Evolutionary conservation across 306 rosid genomes (phyloP), one percentile per base, ranked within the genome.

Genomic region (Pyrus betulifolia): DNA sequence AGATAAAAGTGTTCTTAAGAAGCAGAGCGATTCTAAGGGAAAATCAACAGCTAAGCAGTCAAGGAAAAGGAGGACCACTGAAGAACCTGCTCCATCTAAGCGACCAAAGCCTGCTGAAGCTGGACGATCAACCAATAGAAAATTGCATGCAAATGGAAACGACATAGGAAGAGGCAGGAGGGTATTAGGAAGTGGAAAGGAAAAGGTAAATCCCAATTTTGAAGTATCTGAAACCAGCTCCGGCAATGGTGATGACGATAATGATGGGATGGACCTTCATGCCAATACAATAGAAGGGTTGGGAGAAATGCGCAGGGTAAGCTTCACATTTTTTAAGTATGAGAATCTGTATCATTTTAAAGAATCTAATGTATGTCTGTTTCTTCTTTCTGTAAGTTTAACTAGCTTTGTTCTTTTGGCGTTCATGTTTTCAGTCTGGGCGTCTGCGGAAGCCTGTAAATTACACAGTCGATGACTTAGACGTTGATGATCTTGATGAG

Each of bases 391-490:
- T 62, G 44, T 28, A 66, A 63, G 70, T 38, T 74, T 72, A 21
- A 76, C 61, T 25, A 38, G 25, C 22, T 78, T 42, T 25, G 12
- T 61, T 51, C 14, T 49, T 52, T 63, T n/a, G 68, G 54, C 27
- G 65, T 81, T 78, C 33, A 58, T 35, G 23, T 67, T 77, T 77
- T 44, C 91, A 94, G 98, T 91, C 98, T 23, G 71, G 14, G 62
- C 91, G 96, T 17, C 38, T 83, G 69, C 89, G 88, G 80, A 91
- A 87, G 82, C 85, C 88, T 64, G 88, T 87, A 70, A 82, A 84
- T 79, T 94, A 91, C 82, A 52, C 75, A 30, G 76, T 72, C 6
- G 31, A 82, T 65, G 89, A 83, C 68, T 25, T 63, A 45, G 93
- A 86, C 63, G 70, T 22, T 38, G 94, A 87, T 45, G 90, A 88